phyloP scores from a whole-genome alignment of 495 filamentous ascomycete species.

The Lentithecium fluviatile region DNA sequence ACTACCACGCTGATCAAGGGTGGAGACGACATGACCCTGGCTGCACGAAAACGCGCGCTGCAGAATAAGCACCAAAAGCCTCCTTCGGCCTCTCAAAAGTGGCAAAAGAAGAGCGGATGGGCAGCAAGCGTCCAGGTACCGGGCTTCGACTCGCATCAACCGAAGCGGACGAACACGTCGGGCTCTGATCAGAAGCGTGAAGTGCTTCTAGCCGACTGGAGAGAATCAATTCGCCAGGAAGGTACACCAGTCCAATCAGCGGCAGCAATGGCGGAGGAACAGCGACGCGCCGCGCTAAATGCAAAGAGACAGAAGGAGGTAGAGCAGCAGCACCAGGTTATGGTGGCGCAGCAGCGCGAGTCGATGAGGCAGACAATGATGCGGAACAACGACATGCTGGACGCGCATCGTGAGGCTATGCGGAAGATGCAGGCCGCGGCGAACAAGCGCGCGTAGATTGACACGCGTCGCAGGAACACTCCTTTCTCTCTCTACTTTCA shows the following conservation, averaged over 20 bases:
- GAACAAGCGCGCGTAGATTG: slow-evolving; percentile 49
- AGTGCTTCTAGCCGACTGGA: slow-evolving; percentile 70
- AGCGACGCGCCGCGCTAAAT: slow-evolving; percentile 50
- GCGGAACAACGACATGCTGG: slow-evolving; percentile 71
- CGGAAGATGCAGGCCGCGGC: slow-evolving; percentile 76
- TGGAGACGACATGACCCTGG: slow-evolving; percentile 65
- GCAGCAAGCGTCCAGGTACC: slow-evolving; percentile 24
- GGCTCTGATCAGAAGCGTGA: slow-evolving; percentile 50
- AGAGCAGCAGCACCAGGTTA: slow-evolving; percentile 48
- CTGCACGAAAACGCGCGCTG: slow-evolving; percentile 54
- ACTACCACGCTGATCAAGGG: slow-evolving; percentile 34
- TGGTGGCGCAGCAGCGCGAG: slow-evolving; percentile 42
- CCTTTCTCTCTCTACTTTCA: too few relatives aligned
- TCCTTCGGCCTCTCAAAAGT: slow-evolving; percentile 23
- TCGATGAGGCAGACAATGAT: slow-evolving; percentile 69
- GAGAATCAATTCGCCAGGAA: slow-evolving; percentile 68
- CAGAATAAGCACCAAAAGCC: slow-evolving; percentile 48
- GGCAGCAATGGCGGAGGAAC: slow-evolving; percentile 38
- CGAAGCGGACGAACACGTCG: slow-evolving; percentile 47
- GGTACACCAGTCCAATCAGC: slow-evolving; percentile 49
- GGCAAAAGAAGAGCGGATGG: slow-evolving; percentile 28
- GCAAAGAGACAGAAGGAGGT: slow-evolving; percentile 51
- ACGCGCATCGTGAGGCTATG: slow-evolving; percentile 78
- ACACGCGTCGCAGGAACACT: too few relatives aligned
- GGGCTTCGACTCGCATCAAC: slow-evolving; percentile 59